These are phyloP conservation scores for Pleurotus platypus DNA, from an alignment of 768 basidiomycete genomes.

Conservation along the genomic window DNA sequence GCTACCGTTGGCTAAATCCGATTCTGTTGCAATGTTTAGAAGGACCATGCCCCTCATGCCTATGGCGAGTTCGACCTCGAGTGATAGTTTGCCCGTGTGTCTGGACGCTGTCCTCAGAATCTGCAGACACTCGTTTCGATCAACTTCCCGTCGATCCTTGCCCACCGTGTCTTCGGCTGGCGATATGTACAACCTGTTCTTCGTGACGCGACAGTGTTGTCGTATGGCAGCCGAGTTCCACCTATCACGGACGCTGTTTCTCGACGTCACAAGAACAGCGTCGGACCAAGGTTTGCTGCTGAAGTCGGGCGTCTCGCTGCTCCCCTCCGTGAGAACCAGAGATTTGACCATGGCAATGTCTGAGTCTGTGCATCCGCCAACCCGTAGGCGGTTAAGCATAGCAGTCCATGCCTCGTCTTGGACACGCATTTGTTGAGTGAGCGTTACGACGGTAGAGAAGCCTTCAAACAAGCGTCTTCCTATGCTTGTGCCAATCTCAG, in stretches of 20 bases:
- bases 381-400: conserved; percentile 22
- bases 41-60: conserved; percentile 5
- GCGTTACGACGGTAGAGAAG: conserved; percentile 25
- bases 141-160: conserved; percentile 1
- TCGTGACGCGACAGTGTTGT: conserved; percentile 15
- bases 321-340: conserved; percentile 15
- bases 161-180: conserved; percentile 20
- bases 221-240: conserved; percentile 24
- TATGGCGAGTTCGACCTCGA: background rate
- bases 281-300: conserved; percentile 17
- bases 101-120: conserved; percentile 9
- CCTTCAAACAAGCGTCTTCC: conserved; percentile 22
- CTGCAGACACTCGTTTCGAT: conserved; percentile 1
- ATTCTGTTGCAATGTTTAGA: conserved; percentile 24
- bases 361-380: conserved; percentile 17
- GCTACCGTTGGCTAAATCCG: conserved; percentile 36
- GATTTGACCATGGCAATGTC: conserved; percentile 22
- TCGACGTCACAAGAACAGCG: conserved; percentile 22
- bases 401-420: conserved; percentile 25
- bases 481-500: background rate
- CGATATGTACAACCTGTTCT: conserved; percentile 17
- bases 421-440: conserved; percentile 29
- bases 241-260: conserved; percentile 22
- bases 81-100: background rate
- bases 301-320: conserved; percentile 14